Conservation (phyloP, 2,329 filamentous ascomycete genomes). For the Setomelanomma holmii region DNA sequence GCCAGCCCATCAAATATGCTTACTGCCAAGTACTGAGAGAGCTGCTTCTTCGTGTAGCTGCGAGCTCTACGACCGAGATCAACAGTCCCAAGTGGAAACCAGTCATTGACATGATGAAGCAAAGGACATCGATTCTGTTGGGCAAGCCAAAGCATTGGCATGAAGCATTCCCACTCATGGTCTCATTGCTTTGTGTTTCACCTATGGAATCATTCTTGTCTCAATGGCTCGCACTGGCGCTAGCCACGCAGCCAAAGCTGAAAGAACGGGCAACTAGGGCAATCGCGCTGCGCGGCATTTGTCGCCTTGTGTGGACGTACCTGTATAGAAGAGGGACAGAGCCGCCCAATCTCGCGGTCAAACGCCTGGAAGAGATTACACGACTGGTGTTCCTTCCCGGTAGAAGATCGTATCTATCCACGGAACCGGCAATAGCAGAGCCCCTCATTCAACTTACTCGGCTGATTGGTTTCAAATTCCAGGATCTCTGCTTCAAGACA, state of each 20-base stretch:
- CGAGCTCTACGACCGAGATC: constrained; percentile 78
- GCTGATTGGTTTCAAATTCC: constrained; percentile 91
- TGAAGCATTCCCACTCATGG: constrained; percentile 85
- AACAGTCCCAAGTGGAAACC: constrained; percentile 85
- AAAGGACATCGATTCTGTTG: constrained; percentile 82
- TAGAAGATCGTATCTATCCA: constrained; percentile 80
- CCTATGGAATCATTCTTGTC: constrained; percentile 80
- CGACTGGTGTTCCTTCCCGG: constrained; percentile 82
- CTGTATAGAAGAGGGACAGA: constrained; percentile 81
- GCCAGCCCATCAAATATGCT: constrained; percentile 87
- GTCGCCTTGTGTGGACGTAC: constrained; percentile 92
- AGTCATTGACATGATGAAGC: constrained; percentile 79
- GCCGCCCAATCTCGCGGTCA: constrained; percentile 68
- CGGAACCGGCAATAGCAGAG: constrained; percentile 83
- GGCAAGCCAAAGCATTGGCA: constrained; percentile 92
- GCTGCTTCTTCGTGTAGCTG: constrained; percentile 84
- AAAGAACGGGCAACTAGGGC: constrained; percentile 83
- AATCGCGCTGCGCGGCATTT: constrained; percentile 86
- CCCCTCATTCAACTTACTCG: constrained; percentile 92
- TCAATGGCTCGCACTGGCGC: constrained; percentile 85
- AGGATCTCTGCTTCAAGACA: constrained; percentile 89
- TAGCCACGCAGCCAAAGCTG: constrained; percentile 78
- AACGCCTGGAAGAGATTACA: constrained; percentile 89
- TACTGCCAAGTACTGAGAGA: constrained; percentile 93
- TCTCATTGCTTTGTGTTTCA: constrained; percentile 86